Percentiles rank a stretch among this genome's conserved stretches.
Evolutionary conservation across 176 grass and related monocot species (phyloP).

Genomic region (Zea mays): Zm-B73-REFERENCE-NAM-5.0 NC_050100.1:208086501-208087000

Average conservation of each 20-base stretch:
- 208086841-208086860: constrained; percentile 46
- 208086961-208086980: background rate
- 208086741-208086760: background rate
- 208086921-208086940: constrained; percentile 98
- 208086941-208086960: constrained; percentile 82
- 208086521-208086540: constrained; percentile 97
- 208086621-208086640: constrained; percentile 61
- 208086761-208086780: constrained; percentile 38
- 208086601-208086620: constrained; percentile 82
- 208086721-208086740: constrained; percentile 56
- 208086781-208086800: constrained; percentile 49
- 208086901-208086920: constrained; percentile 75
- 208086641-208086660: constrained; percentile 27
- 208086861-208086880: constrained; percentile 60
- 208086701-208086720: constrained; percentile 47
- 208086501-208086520: constrained; percentile 55
- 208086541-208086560: constrained; percentile 78
- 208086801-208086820: constrained; percentile 56
- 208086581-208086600: constrained; percentile 96
- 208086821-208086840: constrained; percentile 62
- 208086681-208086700: constrained; percentile 50
- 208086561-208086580: constrained; percentile 96
- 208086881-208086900: constrained; percentile 54
- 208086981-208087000: background rate
- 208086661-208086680: constrained; percentile 45